Evolutionary conservation across 108 stramenopile genomes (phyloP), one percentile per base, ranked within the genome.

Genomic region (Nannochloropsis gaditana): DNA sequence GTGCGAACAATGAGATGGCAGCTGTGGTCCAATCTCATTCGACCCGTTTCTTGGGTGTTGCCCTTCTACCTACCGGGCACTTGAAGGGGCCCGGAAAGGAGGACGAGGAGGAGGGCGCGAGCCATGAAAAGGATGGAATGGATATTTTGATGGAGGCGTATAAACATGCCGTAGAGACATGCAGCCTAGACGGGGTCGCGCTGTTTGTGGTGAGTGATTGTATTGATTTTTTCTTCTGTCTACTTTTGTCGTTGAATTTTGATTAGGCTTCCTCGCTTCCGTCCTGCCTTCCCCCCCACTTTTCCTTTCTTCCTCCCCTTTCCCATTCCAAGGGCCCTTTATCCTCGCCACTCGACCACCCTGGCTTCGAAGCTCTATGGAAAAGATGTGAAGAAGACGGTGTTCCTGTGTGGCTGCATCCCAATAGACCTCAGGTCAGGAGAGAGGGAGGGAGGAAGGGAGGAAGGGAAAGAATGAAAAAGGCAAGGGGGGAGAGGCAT

Each of bases 351-450:
- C 89, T 85, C n/a, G 87, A 88, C 41, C 80, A 86, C 85, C 80
- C 85, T 31, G 45, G 85, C 85, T 90, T 86, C 44, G 89, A 88
- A 41, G 47, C 44, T 9, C 45, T 90, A 5, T 90, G 86, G 43
- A 42, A 84, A 44, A 42, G 41, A 44, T 88, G 87, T 81, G 50
- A 88, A 45, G 84, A 86, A 21, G 41, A 44, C 4, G 89, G 79
- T 42, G 85, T 59, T 4, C 45, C 85, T 2, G 79, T 90, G 9
- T 90, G 89, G 89, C 11, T 90, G 44, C 89, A 90, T 73, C 89
- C 89, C 41, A 85, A 84, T 85, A 41, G 89, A 6, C 89, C 89
- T 11, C 89, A 87, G 47, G 47, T 50, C 10, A 10, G 10, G 10
- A 50, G 11, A 15, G 47, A 50, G 47, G 47, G 47, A 50, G 47